A percentile compares a stretch with the other conserved stretches of the same genome.
Conservation (phyloP, 306 rosid genomes). For the Inga laurina region DNA sequence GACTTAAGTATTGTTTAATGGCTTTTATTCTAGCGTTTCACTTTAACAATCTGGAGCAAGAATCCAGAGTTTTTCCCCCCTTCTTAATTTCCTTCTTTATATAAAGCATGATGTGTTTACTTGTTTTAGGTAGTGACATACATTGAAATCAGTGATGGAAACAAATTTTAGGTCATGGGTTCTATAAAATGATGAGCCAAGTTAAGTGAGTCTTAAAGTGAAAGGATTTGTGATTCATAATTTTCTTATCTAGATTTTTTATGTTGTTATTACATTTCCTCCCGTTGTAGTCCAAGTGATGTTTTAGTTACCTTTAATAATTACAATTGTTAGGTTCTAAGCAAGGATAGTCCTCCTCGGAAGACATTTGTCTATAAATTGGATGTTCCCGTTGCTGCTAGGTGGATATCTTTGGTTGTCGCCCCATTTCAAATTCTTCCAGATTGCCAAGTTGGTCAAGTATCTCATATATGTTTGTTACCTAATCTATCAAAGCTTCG, state of each 20-base stretch:
- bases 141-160: background rate
- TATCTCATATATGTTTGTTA: constrained; percentile 64
- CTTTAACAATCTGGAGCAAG: background rate
- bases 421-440: constrained; percentile 70
- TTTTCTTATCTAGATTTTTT: constrained; percentile 22
- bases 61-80: background rate
- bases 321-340: constrained; percentile 66
- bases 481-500: constrained; percentile 68
- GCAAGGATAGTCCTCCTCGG: constrained; percentile 89
- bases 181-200: background rate
- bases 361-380: constrained; percentile 79
- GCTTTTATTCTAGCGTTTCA: background rate
- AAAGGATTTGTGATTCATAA: background rate
- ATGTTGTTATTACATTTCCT: background rate
- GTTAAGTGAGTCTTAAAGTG: background rate
- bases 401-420: constrained; percentile 69
- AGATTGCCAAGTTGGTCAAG: constrained; percentile 49
- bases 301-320: constrained; percentile 33
- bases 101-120: background rate
- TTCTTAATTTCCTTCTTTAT: too few relatives aligned
- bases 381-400: constrained; percentile 81
- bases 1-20: background rate
- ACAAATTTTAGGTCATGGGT: background rate
- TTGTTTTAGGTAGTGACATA: background rate
- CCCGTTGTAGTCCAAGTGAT: constrained; percentile 22